These are phyloP conservation scores for Musa acuminata DNA, from an alignment of 176 grass and related monocot species.

Conservation along the genomic window DNA sequence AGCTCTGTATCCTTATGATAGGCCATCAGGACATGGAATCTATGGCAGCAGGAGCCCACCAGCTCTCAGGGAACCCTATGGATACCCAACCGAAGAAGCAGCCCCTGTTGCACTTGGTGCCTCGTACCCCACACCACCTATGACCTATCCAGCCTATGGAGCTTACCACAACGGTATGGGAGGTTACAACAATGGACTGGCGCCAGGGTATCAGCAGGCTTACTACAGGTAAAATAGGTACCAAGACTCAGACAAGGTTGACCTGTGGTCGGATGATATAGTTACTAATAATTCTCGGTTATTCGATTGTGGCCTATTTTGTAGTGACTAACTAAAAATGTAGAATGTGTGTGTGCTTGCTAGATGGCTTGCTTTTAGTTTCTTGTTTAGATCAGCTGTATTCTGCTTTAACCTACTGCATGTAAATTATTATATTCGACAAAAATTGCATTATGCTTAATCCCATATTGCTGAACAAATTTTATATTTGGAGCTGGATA, in stretches of 20 bases:
- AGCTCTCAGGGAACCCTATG: conserved; percentile 54
- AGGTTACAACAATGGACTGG: conserved; percentile 45
- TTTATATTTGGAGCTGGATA: too few species aligned
- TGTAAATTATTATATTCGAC: conserved; percentile 70
- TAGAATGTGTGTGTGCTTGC: conserved; percentile 41
- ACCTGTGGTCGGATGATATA: conserved; percentile 28
- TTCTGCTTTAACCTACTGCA: conserved; percentile 36
- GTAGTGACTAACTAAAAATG: conserved; percentile 60
- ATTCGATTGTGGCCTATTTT: conserved; percentile 48
- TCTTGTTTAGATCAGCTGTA: conserved; percentile 52
- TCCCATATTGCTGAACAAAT: neutral
- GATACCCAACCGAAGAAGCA: conserved; percentile 47
- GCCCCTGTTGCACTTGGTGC: conserved; percentile 39
- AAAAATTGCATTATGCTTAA: neutral
- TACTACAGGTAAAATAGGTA: conserved; percentile 52
- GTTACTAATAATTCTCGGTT: conserved; percentile 43
- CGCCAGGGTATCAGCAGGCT: conserved; percentile 59
- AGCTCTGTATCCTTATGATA: conserved; percentile 48
- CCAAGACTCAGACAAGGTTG: neutral
- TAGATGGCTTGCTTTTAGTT: conserved; percentile 35
- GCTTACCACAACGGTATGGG: conserved; percentile 44
- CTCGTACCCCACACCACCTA: conserved; percentile 54
- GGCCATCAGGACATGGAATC: conserved; percentile 27
- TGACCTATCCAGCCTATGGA: conserved; percentile 57
- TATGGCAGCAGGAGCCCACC: conserved; percentile 60